Evolutionary conservation across 2,329 filamentous ascomycete genomes (phyloP).

Genomic region (Aspergillus novofumigatus): DNA sequence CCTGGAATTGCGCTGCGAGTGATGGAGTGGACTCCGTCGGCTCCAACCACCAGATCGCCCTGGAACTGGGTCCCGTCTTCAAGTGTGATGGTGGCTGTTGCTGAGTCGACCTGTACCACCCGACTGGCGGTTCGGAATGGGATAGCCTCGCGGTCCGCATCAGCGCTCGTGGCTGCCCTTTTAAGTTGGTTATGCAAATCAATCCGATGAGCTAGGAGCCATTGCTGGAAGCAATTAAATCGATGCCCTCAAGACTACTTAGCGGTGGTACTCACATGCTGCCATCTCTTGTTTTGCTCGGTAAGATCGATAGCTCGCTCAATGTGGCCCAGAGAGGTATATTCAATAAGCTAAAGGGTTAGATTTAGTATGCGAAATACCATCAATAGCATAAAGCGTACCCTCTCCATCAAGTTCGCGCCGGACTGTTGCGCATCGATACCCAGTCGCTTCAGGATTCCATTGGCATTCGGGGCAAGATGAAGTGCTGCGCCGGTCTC

Average conservation of each 20-base stretch:
- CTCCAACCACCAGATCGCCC: slow-evolving; percentile 50
- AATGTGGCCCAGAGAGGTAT: slow-evolving; percentile 27
- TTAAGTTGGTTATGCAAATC: slow-evolving; percentile 50
- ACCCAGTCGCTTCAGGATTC: slow-evolving; percentile 47
- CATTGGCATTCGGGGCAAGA: slow-evolving; percentile 56
- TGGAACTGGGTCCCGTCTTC: slow-evolving; percentile 38
- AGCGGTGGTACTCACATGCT: no score
- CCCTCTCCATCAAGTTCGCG: not conserved
- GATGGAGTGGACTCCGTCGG: slow-evolving; percentile 44
- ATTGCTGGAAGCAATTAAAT: slow-evolving; percentile 21
- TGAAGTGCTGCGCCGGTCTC: slow-evolving; percentile 58
- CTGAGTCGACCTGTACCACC: slow-evolving; percentile 39
- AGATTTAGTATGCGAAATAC: not conserved
- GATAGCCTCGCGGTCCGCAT: slow-evolving; percentile 25
- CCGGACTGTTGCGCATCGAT: slow-evolving; percentile 23
- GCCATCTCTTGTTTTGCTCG: slow-evolving; percentile 9
- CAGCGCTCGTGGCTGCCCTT: slow-evolving; percentile 27
- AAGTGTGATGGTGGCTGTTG: slow-evolving; percentile 37
- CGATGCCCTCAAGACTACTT: no score
- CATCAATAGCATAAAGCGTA: no score
- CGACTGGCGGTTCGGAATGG: slow-evolving; percentile 38
- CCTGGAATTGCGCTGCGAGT: slow-evolving; percentile 22
- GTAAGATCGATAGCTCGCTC: slow-evolving; percentile 17
- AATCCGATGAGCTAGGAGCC: slow-evolving; percentile 51
- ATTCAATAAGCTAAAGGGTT: slow-evolving; percentile 27